These are phyloP conservation scores for Eucalyptus shirleyi DNA, from an alignment of 345 rosid species.

Conservation along the genomic window DNA sequence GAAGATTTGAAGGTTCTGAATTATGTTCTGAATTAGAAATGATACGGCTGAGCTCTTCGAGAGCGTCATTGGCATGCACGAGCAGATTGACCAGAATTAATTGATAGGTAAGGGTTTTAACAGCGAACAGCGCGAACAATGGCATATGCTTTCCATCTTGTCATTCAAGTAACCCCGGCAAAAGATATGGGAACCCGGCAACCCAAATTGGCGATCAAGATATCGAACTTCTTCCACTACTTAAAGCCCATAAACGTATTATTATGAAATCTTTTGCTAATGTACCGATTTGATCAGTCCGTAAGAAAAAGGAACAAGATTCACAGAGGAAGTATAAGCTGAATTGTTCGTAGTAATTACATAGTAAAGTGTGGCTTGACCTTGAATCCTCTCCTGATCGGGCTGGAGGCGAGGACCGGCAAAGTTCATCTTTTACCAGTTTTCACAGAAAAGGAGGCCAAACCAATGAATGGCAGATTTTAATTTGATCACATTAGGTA, in stretches of 20 bases:
- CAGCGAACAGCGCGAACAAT: neutral
- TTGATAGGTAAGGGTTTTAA: neutral
- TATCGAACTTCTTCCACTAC: neutral
- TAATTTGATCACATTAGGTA: neutral
- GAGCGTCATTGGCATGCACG: neutral
- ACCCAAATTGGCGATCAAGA: neutral
- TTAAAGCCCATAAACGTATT: neutral
- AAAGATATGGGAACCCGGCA: too few relatives aligned
- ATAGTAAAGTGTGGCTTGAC: neutral
- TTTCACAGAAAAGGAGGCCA: neutral
- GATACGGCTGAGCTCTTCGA: neutral
- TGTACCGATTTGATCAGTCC: neutral
- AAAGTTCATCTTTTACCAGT: neutral
- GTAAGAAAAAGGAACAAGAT: neutral
- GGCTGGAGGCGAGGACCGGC: neutral
- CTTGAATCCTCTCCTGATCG: neutral
- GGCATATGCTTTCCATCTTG: neutral
- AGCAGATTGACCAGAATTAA: neutral
- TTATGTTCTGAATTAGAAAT: neutral
- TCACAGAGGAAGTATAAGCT: neutral
- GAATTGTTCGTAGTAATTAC: neutral
- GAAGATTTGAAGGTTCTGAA: neutral
- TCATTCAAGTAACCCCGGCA: neutral
- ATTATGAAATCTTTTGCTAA: neutral
- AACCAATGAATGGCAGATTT: neutral